These are phyloP conservation scores for Kazachstania psychrophila DNA, from an alignment of 805 yeast species.

Conservation along the genomic window DNA sequence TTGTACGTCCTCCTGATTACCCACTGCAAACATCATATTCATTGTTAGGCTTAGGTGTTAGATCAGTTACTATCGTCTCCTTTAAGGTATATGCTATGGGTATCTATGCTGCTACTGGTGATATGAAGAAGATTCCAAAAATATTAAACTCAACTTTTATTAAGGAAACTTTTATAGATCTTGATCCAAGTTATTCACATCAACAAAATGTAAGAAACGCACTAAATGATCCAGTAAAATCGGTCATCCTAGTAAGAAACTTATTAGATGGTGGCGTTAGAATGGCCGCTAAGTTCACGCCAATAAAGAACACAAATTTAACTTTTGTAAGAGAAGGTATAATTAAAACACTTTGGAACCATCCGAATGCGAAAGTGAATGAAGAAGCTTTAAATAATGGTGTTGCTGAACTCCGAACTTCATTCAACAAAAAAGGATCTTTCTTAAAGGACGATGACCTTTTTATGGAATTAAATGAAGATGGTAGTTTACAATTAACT, in stretches of 20 bases:
- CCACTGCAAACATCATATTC: constrained; percentile 35
- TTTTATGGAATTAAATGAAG: constrained; percentile 42
- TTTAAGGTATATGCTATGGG: constrained; percentile 87
- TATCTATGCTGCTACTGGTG: constrained; percentile 60
- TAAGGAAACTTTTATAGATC: constrained; percentile 31
- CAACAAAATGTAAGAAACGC: constrained; percentile 35
- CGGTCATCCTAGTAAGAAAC: constrained; percentile 45
- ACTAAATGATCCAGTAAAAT: constrained; percentile 42
- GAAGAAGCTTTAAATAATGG: constrained; percentile 48
- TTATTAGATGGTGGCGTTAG: constrained; percentile 52
- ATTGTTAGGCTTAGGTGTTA: constrained; percentile 69
- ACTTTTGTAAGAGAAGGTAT: constrained; percentile 85
- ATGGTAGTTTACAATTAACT: constrained; percentile 40
- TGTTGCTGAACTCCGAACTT: constrained; percentile 52
- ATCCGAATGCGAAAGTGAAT: constrained; percentile 46
- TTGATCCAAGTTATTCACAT: constrained; percentile 28
- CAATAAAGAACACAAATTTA: constrained; percentile 85
- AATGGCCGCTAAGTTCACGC: constrained; percentile 67
- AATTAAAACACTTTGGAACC: constrained; percentile 65
- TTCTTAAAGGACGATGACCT: constrained; percentile 69
- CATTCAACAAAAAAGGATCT: constrained; percentile 56
- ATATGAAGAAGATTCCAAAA: constrained; percentile 34
- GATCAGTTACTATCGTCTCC: constrained; percentile 72
- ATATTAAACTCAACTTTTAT: constrained; percentile 38
- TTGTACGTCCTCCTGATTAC: constrained; percentile 17